phyloP scores from a whole-genome alignment of 805 yeast species.

The Monosporozyma solicola region DNA sequence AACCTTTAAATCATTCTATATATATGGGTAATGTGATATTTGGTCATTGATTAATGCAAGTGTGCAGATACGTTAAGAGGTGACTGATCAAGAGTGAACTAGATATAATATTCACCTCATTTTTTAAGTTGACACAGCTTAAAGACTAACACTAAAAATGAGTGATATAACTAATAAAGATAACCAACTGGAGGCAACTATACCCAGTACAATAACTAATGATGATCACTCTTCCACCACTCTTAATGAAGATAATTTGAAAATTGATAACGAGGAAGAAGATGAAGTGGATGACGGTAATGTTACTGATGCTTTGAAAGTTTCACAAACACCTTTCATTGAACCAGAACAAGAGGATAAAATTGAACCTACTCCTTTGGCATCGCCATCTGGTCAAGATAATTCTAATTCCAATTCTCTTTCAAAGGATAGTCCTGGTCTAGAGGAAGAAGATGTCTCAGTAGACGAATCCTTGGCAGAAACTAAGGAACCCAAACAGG shows the following conservation, averaged over 20 bases:
- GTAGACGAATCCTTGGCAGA: too few species aligned
- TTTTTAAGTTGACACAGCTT: too few species aligned
- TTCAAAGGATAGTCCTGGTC: neutral
- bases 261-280: slow-evolving; percentile 4
- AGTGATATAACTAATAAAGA: neutral
- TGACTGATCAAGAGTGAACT: too few species aligned
- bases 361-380: neutral
- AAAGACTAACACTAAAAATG: neutral
- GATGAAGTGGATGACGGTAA: slow-evolving; percentile 3
- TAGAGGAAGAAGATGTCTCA: neutral
- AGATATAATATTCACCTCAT: too few species aligned
- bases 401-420: neutral
- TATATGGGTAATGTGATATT: too few species aligned
- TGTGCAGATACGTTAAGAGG: too few species aligned
- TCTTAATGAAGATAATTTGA: neutral
- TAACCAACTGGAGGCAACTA: too few species aligned
- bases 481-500: too few species aligned
- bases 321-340: neutral
- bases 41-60: too few species aligned
- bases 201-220: neutral
- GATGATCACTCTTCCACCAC: neutral
- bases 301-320: neutral
- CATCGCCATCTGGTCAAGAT: neutral
- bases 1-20: neutral
- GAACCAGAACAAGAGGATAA: neutral